These are phyloP conservation scores for Sclerotinia subarctica DNA, from an alignment of 2,329 filamentous ascomycete species.

Conservation along the genomic window DNA sequence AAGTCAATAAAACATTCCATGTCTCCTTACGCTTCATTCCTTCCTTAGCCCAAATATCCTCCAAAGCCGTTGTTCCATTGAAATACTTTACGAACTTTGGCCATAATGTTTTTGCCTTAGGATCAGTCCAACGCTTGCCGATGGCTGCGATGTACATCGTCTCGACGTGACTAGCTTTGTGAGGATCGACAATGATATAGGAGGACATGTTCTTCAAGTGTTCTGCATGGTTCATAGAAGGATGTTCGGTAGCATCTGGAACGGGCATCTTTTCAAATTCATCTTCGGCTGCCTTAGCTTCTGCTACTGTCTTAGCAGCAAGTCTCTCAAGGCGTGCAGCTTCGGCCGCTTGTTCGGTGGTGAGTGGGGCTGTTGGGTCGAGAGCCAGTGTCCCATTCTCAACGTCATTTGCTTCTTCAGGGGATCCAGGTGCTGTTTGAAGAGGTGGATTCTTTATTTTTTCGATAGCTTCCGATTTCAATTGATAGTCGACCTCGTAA, in stretches of 20 bases:
- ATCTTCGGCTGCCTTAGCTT: slow-evolving; percentile 44
- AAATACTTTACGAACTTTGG: slow-evolving; percentile 75
- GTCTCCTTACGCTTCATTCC: slow-evolving; percentile 82
- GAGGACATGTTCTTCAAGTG: slow-evolving; percentile 58
- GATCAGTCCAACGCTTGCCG: slow-evolving; percentile 46
- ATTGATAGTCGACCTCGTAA: slow-evolving; percentile 70
- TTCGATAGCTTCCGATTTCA: slow-evolving; percentile 55
- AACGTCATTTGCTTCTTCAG: slow-evolving; percentile 19
- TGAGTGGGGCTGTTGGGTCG: slow-evolving; percentile 40
- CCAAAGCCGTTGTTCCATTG: slow-evolving; percentile 79
- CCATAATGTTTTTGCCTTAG: slow-evolving; percentile 64
- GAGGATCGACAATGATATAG: slow-evolving; percentile 72
- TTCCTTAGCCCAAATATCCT: slow-evolving; percentile 82
- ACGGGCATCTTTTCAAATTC: slow-evolving; percentile 36
- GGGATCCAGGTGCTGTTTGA: slow-evolving; percentile 21
- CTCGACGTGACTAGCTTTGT: slow-evolving; percentile 74
- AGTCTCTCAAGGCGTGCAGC: slow-evolving; percentile 59
- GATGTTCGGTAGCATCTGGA: slow-evolving; percentile 52
- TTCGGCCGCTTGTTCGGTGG: slow-evolving; percentile 56
- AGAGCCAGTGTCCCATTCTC: slow-evolving; percentile 19
- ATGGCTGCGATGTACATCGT: slow-evolving; percentile 67
- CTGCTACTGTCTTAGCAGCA: slow-evolving; percentile 52
- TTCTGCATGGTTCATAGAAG: slow-evolving; percentile 53
- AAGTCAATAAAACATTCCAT: slow-evolving; percentile 62
- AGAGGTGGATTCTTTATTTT: slow-evolving; percentile 37